Conservation (phyloP, 805 yeast genomes). For the Candida ortonii region DNA sequence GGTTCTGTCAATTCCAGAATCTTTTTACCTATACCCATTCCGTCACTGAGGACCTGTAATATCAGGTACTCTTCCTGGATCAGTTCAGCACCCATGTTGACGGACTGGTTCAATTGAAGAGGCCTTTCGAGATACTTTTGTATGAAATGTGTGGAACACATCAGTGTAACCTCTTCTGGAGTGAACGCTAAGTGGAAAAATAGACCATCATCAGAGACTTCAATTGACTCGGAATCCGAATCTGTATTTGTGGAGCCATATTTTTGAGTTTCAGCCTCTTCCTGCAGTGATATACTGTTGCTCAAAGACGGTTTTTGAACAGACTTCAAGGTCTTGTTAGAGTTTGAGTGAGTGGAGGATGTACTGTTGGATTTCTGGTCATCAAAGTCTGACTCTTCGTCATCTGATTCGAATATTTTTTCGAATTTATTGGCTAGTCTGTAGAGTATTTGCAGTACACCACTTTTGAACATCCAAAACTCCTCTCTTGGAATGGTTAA, state of each 20-base stretch:
- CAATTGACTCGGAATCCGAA: constrained; percentile 9
- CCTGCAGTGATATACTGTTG: constrained; percentile 11
- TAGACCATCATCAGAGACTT: constrained; percentile 37
- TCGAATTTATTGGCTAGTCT: constrained; percentile 33
- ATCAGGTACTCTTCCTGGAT: constrained; percentile 45
- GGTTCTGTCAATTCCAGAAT: constrained; percentile 59
- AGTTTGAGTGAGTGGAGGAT: constrained; percentile 2
- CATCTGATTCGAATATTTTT: constrained; percentile 16
- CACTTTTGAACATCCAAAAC: constrained; percentile 52
- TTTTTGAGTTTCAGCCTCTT: constrained; percentile 7
- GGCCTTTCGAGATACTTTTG: constrained; percentile 38
- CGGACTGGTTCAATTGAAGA: constrained; percentile 26
- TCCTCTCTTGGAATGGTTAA: constrained; percentile 51
- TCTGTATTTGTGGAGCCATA: constrained; percentile 5
- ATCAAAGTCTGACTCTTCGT: constrained; percentile 11
- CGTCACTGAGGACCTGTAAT: constrained; percentile 62
- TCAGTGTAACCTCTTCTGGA: constrained; percentile 60
- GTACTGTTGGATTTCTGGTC: constrained; percentile 8
- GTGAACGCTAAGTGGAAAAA: constrained; percentile 64
- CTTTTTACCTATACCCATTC: constrained; percentile 49
- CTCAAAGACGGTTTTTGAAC: constrained; percentile 14
- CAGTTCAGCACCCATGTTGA: constrained; percentile 35
- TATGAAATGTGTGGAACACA: constrained; percentile 44
- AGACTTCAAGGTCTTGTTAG: constrained; percentile 12
- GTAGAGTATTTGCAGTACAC: constrained; percentile 47